These are phyloP conservation scores for Camptophora hylomeconis DNA, from an alignment of 2,329 filamentous ascomycete species.

Conservation along the genomic window DNA sequence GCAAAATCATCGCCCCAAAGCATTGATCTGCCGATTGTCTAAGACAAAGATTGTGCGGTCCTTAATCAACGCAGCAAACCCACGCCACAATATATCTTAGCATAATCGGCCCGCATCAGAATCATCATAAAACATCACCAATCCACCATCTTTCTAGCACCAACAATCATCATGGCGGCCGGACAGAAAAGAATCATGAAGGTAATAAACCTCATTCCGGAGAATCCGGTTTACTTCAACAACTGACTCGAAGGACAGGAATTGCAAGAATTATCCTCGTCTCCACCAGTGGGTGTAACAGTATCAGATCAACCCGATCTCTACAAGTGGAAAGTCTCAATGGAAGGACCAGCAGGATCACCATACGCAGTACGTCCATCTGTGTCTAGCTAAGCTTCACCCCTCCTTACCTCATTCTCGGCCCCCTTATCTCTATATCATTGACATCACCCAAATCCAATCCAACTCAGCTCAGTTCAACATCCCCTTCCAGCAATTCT, in stretches of 20 bases:
- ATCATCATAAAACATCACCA: too few relatives aligned
- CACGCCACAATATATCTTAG: too few relatives aligned
- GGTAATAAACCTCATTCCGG: too few relatives aligned
- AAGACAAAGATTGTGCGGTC: too few relatives aligned
- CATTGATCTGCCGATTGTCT: too few relatives aligned
- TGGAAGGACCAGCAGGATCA: conserved; percentile 53
- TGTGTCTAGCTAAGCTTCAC: conserved; percentile 1
- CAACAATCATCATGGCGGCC: conserved; percentile 9
- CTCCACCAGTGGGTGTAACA: conserved; percentile 43
- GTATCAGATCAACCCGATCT: conserved; percentile 52
- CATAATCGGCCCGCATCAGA: too few relatives aligned
- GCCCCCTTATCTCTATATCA: conserved; percentile 2
- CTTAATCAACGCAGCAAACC: too few relatives aligned
- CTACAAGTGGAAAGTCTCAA: conserved; percentile 53
- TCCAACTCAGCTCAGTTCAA: too few relatives aligned
- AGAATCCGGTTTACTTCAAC: background rate
- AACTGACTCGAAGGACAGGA: conserved; percentile 34
- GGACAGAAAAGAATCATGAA: conserved; percentile 35
- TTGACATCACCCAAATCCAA: background rate
- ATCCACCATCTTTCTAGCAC: too few relatives aligned
- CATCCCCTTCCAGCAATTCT: conserved; percentile 4
- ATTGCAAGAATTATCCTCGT: conserved; percentile 42
- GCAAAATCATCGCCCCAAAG: too few relatives aligned
- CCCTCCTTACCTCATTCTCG: background rate
- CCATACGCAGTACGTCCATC: conserved; percentile 46